A percentile compares a stretch with the other conserved stretches of the same genome.
Evolutionary conservation across 2,329 filamentous ascomycete species (phyloP).

Genomic region (Septoria petroselini): DNA sequence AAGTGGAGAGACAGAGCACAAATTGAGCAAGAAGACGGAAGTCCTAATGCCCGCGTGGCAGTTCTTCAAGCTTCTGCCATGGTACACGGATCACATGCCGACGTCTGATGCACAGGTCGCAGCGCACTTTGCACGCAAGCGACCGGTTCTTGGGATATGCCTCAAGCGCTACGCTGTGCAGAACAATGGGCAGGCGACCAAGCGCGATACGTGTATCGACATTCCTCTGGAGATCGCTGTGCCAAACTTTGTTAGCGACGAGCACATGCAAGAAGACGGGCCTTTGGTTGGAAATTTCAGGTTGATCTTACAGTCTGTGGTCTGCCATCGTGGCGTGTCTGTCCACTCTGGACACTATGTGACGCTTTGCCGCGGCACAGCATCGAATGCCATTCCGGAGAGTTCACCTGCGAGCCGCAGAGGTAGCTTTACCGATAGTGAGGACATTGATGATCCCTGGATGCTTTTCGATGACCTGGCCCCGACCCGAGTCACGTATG

Average conservation of each 20-base stretch:
- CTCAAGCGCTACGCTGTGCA: constrained; percentile 84
- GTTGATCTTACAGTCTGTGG: constrained; percentile 81
- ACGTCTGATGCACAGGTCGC: constrained; percentile 75
- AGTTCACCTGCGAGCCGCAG: constrained; percentile 40
- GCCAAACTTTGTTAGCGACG: constrained; percentile 85
- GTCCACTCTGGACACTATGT: constrained; percentile 91
- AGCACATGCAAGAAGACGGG: constrained; percentile 63
- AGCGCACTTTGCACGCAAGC: constrained; percentile 76
- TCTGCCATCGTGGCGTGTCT: constrained; percentile 85
- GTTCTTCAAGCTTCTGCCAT: constrained; percentile 90
- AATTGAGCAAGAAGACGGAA: constrained; percentile 59
- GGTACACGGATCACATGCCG: constrained; percentile 71
- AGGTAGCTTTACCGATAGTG: constrained; percentile 32
- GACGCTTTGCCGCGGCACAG: constrained; percentile 74
- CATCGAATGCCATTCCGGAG: constrained; percentile 42
- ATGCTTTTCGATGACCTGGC: constrained; percentile 89
- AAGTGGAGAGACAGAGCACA: constrained; percentile 31
- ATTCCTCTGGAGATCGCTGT: constrained; percentile 81
- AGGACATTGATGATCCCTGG: constrained; percentile 74
- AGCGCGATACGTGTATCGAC: constrained; percentile 80
- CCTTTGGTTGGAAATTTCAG: constrained; percentile 85
- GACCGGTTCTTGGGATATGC: constrained; percentile 87
- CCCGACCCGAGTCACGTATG: constrained; percentile 65
- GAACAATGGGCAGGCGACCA: constrained; percentile 63
- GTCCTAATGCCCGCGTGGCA: constrained; percentile 97